Percentiles rank a stretch among this genome's conserved stretches.
phyloP scores from a whole-genome alignment of 805 yeast genomes.

The Kluyveromyces lactis region DNA sequence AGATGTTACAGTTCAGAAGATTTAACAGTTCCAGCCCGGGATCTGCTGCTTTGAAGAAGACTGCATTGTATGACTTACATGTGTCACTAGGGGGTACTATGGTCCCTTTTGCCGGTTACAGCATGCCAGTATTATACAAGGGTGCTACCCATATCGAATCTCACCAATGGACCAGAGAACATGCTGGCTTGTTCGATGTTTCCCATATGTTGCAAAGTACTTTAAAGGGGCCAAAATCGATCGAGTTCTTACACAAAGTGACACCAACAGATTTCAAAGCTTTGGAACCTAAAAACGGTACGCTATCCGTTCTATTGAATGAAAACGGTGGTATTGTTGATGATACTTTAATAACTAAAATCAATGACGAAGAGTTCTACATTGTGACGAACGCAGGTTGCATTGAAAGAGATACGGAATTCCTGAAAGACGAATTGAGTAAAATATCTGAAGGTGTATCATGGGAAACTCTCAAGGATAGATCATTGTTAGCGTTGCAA shows the following conservation, averaged over 20 bases:
- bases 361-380: constrained; percentile 54
- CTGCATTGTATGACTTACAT: constrained; percentile 81
- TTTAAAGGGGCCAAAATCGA: constrained; percentile 59
- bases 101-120: constrained; percentile 95
- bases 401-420: constrained; percentile 67
- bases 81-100: constrained; percentile 73
- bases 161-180: constrained; percentile 84
- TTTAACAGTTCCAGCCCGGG: constrained; percentile 27
- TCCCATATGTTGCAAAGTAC: constrained; percentile 95
- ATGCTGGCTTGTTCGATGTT: constrained; percentile 91
- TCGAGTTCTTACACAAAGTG: constrained; percentile 60
- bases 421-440: constrained; percentile 46
- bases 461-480: constrained; percentile 50
- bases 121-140: constrained; percentile 87
- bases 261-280: constrained; percentile 80
- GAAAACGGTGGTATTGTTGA: constrained; percentile 85
- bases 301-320: constrained; percentile 68
- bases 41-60: constrained; percentile 37
- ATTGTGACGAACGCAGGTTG: constrained; percentile 97
- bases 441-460: constrained; percentile 28
- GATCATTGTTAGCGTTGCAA: constrained; percentile 77
- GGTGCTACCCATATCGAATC: constrained; percentile 87
- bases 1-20: constrained; percentile 16
- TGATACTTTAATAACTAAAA: constrained; percentile 83
- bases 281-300: constrained; percentile 51